phyloP scores from a whole-genome alignment of 148 eudicot species.

The Cornus controversa region DNA sequence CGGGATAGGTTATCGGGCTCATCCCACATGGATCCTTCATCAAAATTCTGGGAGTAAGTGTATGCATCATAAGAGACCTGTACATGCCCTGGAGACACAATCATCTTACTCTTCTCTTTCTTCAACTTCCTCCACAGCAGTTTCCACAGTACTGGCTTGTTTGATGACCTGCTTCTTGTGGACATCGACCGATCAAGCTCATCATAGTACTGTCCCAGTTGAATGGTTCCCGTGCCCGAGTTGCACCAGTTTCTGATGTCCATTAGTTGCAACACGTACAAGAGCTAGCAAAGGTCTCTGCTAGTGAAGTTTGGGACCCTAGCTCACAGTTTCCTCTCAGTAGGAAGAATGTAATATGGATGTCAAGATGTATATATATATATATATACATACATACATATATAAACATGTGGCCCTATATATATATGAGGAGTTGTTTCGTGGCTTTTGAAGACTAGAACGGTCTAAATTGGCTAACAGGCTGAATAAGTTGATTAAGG shows the following conservation, averaged over 20 bases:
- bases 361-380: too few relatives aligned
- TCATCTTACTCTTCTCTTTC: constrained; percentile 30
- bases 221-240: constrained; percentile 17
- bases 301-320: background rate
- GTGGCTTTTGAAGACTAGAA: background rate
- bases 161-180: too few relatives aligned
- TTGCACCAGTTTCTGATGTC: constrained; percentile 23
- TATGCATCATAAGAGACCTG: constrained; percentile 40
- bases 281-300: background rate
- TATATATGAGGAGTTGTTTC: background rate
- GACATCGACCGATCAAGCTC: background rate
- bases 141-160: constrained; percentile 24
- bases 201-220: constrained; percentile 18
- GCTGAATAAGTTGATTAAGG: background rate
- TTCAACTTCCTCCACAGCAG: constrained; percentile 34
- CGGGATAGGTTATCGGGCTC: constrained; percentile 42
- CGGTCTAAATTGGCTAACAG: background rate
- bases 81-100: background rate
- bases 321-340: too few relatives aligned
- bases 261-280: constrained; percentile 13
- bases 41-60: constrained; percentile 54
- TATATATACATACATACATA: too few relatives aligned
- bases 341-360: too few relatives aligned
- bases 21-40: constrained; percentile 40
- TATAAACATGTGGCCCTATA: too few relatives aligned